Conservation (phyloP, 176 grass and related monocot genomes). For the Echinochloa phyllopogon region DNA sequence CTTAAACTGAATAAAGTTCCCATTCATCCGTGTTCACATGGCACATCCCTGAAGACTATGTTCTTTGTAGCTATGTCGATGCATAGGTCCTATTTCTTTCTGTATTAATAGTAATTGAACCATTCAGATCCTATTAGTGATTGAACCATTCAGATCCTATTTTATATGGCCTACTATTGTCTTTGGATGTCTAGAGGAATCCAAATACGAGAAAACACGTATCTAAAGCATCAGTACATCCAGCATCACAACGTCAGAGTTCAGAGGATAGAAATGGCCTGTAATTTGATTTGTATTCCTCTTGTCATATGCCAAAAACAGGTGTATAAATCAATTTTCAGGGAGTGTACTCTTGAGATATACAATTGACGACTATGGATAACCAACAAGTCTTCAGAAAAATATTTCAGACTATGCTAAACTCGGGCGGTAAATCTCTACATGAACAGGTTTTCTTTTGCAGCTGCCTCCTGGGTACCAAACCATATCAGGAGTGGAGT, state of each 20-base stretch:
- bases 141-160: not conserved
- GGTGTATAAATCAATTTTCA: conserved; percentile 46
- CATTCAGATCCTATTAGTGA: no score
- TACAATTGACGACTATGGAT: conserved; percentile 62
- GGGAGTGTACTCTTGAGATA: conserved; percentile 42
- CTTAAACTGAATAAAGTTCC: no score
- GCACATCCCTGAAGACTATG: no score
- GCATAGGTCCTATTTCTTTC: no score
- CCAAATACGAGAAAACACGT: not conserved
- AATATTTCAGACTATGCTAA: conserved; percentile 58
- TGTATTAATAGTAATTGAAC: no score
- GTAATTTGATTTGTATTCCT: conserved; percentile 57
- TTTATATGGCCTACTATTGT: not conserved
- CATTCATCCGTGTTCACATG: no score
- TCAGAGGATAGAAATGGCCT: conserved; percentile 24
- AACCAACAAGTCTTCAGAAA: conserved; percentile 50
- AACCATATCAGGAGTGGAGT: conserved; percentile 31
- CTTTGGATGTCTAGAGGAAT: not conserved
- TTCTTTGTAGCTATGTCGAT: no score
- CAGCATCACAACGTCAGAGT: not conserved
- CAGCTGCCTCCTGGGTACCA: conserved; percentile 34
- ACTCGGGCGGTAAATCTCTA: conserved; percentile 48
- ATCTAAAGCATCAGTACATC: not conserved
- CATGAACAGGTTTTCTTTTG: conserved; percentile 53
- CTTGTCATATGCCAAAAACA: conserved; percentile 57